Evolutionary conservation across 257 asterid species (phyloP), one percentile per base, ranked within the genome.

Genomic region (Primulina huaijiensis): DNA sequence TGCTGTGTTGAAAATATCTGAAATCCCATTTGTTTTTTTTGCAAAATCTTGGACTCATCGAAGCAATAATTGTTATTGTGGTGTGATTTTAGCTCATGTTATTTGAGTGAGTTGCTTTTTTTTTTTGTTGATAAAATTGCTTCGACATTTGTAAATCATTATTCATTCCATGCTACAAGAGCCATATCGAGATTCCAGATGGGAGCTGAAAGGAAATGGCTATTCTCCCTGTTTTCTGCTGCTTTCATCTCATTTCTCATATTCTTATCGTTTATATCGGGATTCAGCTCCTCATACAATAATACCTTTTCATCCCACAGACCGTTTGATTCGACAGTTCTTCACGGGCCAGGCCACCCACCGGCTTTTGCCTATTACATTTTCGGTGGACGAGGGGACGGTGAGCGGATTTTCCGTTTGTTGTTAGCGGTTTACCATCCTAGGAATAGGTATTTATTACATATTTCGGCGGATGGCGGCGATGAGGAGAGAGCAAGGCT

Each of bases 181-280:
- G 21, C 19, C 11, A 29, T 34, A 25, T 34, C 69, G 56, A 67
- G 64, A 68, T 78, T 81, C 78, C 62, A 60, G 43, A 86, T 86
- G 90, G 97, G 92, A 83, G 87, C 96, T 79, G 99, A 89, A 70
- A 88, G 83, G 88, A 94, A 87, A 84, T 94, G 97, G 99, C 84
- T 94, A 31, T 91, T 81, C 80, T 89, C 94, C 79, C 96, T 94
- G 52, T 91, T 94, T 71, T 84, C 84, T 33, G 99, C 95, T 55
- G 92, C 97, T 12, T 91, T 91, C 73, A 70, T 91, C 62, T 89
- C 97, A 30, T 78, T 86, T 30, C 82, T 94, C 67, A 85, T 94
- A 53, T 91, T 89, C 70, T 21, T 93, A 31, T 87, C 92, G 12
- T 83, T 87, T 63, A 94, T 91, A 61, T 83, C 80, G 55, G 97